Evolutionary conservation across 805 yeast species (phyloP).

Genomic region (Yarrowia sp.): DNA sequence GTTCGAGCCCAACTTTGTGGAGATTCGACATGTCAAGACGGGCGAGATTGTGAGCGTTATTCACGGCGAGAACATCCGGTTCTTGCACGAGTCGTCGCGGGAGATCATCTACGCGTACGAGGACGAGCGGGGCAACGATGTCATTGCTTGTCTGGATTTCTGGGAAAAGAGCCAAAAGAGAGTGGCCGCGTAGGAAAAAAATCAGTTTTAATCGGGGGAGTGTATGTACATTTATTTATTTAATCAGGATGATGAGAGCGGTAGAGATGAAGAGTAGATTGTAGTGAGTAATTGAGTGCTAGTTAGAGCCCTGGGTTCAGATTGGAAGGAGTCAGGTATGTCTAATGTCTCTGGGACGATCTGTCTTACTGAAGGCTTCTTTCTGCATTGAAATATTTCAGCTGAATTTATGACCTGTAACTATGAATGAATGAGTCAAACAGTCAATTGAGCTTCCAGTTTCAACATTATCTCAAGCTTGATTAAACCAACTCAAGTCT

Average conservation of each 20-base stretch:
- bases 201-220: conserved; percentile 23
- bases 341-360: no score
- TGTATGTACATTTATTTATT: conserved; percentile 34
- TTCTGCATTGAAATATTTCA: no score
- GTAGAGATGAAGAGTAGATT: no score
- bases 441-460: no score
- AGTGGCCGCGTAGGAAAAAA: conserved; percentile 18
- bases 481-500: no score
- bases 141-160: conserved; percentile 89
- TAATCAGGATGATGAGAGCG: background rate
- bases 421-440: no score
- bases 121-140: conserved; percentile 87
- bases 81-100: conserved; percentile 87
- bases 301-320: no score
- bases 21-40: conserved; percentile 87
- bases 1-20: conserved; percentile 88
- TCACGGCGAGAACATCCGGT: conserved; percentile 88
- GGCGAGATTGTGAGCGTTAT: conserved; percentile 88
- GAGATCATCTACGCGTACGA: conserved; percentile 94
- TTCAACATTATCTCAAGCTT: no score
- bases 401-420: no score
- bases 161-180: conserved; percentile 57
- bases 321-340: no score
- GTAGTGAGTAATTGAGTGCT: no score
- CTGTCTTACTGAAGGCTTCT: no score